Evolutionary conservation across 108 stramenopile species (phyloP), one percentile per base, ranked within the genome.

Genomic region (Craspedostauros australis): DNA sequence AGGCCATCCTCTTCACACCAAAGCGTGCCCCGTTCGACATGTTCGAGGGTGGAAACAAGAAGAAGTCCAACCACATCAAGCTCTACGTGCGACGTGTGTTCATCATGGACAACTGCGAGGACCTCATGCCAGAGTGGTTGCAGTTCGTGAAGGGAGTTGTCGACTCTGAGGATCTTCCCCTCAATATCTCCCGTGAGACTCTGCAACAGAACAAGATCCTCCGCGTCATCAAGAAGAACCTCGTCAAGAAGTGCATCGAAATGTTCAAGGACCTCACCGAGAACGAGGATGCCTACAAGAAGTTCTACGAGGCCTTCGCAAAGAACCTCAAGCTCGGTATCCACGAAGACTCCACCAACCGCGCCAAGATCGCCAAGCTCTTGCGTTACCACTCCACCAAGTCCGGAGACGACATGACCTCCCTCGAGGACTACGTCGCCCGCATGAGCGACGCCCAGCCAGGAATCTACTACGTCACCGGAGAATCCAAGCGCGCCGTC

Each of bases 31-130:
- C 99, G 23, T 99, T 99, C 62, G 99, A 99, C 76, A 98, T 98
- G 98, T 99, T 99, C 64, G 99, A 99, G 74, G 95, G 96, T 28
- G 96, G 96, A 30, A 70, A 71, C 65, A 98, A 98, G 94, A 99
- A 98, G 89, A 99, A 99, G 95, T 79, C 65, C 82, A 99, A 99
- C 86, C 88, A 97, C 83, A 99, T 99, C 93, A 99, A 99, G 96
- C 75, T 99, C 22, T 99, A 99, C 73, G 99, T 99, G 62, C 93
- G 99, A 56, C 86, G 99, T 51, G 99, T 99, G 47, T 99, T 99
- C 81, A 99, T 99, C 92, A 99, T 99, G 98, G 99, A 99, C 86
- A 98, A 99, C 84, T 99, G 99, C 70, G 97, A 99, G 75, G 99
- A 99, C 60, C 54, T 99, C 61, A 99, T 99, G 99, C 99, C 99